phyloP scores from a whole-genome alignment of 257 asterid species.

The Cynanchum wilfordii region DNA sequence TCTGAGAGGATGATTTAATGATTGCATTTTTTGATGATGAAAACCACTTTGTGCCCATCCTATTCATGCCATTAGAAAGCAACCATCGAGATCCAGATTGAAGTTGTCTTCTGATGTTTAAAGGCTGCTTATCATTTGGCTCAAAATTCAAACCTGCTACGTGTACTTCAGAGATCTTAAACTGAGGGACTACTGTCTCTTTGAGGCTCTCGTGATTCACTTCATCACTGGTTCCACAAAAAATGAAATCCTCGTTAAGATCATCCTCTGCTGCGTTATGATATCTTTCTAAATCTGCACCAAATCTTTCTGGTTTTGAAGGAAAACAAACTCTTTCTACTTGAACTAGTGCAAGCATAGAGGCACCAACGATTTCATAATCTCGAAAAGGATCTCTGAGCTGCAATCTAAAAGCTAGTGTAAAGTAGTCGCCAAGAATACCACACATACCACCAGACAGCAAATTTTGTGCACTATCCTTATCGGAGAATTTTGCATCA shows the following conservation, averaged over 20 bases:
- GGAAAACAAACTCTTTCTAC: conserved; percentile 36
- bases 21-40: conserved; percentile 34
- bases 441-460: conserved; percentile 16
- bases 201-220: conserved; percentile 11
- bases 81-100: conserved; percentile 76
- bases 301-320: conserved; percentile 8
- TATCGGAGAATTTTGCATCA: conserved; percentile 24
- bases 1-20: conserved; percentile 31
- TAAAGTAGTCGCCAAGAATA: conserved; percentile 33
- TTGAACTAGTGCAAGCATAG: conserved; percentile 61
- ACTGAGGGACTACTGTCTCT: conserved; percentile 24
- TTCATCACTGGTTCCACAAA: conserved; percentile 17
- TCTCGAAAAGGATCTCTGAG: conserved; percentile 77
- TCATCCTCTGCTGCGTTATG: conserved; percentile 17
- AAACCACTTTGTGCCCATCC: conserved; percentile 28
- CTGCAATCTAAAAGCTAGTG: conserved; percentile 59
- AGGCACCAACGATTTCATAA: conserved; percentile 57
- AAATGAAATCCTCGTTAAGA: conserved; percentile 15
- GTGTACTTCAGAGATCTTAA: conserved; percentile 49
- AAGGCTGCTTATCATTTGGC: conserved; percentile 29
- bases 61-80: conserved; percentile 60
- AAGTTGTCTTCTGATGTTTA: conserved; percentile 46
- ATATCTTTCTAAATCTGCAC: conserved; percentile 15
- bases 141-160: conserved; percentile 51
- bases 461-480: conserved; percentile 10